These are phyloP conservation scores for Colletotrichum spaethianum DNA, from an alignment of 2,329 filamentous ascomycete genomes.

Conservation along the genomic window DNA sequence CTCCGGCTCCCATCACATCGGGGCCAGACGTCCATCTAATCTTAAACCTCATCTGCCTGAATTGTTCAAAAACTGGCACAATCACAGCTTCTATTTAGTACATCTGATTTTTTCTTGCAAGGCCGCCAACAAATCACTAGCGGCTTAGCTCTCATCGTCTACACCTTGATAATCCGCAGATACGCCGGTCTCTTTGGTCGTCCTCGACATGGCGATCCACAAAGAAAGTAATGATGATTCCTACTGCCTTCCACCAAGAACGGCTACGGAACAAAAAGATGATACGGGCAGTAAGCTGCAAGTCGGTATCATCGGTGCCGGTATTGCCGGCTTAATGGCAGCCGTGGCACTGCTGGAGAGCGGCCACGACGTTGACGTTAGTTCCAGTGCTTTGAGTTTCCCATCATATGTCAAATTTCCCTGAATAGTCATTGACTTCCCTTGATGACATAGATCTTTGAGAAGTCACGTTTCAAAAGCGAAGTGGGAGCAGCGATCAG, in stretches of 20 bases:
- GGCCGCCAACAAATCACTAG: background rate
- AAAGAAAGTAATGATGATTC: background rate
- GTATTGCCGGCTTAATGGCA: conserved; percentile 4
- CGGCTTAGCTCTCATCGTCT: background rate
- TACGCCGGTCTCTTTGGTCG: background rate
- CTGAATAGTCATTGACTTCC: background rate
- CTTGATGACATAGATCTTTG: background rate
- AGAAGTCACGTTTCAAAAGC: conserved; percentile 9
- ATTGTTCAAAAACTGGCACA: no score
- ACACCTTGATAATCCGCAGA: background rate
- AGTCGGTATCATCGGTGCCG: conserved; percentile 6
- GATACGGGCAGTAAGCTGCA: background rate
- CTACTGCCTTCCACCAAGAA: background rate
- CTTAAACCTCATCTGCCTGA: background rate
- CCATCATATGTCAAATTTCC: background rate
- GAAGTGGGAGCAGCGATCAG: conserved; percentile 6
- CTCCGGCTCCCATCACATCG: background rate
- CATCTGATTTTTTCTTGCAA: background rate
- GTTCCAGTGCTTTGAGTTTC: background rate
- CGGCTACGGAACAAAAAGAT: background rate
- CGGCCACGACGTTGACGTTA: conserved; percentile 12
- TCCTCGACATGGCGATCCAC: background rate
- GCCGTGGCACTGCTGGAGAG: conserved; percentile 9
- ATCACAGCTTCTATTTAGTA: no score
- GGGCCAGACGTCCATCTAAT: background rate